Evolutionary conservation across 495 filamentous ascomycete genomes (phyloP).

Genomic region (Umbilicaria muhlenbergii): DNA sequence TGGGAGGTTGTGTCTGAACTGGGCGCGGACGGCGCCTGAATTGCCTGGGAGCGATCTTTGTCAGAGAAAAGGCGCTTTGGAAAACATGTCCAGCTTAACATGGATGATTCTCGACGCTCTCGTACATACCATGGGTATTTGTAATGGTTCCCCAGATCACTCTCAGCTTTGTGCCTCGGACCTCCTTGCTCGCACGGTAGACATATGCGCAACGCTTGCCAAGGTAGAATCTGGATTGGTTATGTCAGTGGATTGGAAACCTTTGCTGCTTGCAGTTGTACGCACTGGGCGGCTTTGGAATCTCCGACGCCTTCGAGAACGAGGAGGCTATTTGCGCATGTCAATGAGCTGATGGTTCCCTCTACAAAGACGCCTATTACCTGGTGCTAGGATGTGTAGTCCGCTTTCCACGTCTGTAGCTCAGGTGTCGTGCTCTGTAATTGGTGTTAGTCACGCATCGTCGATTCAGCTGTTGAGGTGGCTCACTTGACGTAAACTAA

Average conservation of each 20-base stretch:
- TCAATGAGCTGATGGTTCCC: slow-evolving; percentile 19
- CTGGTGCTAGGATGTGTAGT: slow-evolving; percentile 55
- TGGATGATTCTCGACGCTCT: too few relatives aligned
- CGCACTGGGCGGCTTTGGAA: slow-evolving; percentile 67
- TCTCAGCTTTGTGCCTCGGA: slow-evolving; percentile 90
- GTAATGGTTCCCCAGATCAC: slow-evolving; percentile 99
- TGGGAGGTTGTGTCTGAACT: slow-evolving; percentile 90
- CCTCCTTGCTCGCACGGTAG: slow-evolving; percentile 82
- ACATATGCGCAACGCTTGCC: slow-evolving; percentile 97
- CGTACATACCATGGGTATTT: slow-evolving; percentile 66
- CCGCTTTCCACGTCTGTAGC: slow-evolving; percentile 74
- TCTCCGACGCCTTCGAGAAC: slow-evolving; percentile 95
- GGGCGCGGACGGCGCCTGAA: slow-evolving; percentile 84
- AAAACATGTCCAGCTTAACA: too few relatives aligned
- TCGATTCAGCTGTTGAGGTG: slow-evolving; percentile 15
- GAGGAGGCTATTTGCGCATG: slow-evolving; percentile 40
- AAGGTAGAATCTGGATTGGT: slow-evolving; percentile 47
- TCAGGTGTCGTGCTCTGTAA: slow-evolving; percentile 75
- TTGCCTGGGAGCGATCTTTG: slow-evolving; percentile 43
- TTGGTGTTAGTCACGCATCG: slow-evolving; percentile 6
- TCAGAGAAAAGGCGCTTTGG: neutral
- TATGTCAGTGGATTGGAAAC: neutral
- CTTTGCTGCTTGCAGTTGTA: slow-evolving; percentile 10
- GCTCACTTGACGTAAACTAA: slow-evolving; percentile 74
- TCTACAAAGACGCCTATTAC: slow-evolving; percentile 2